phyloP scores from a whole-genome alignment of 805 yeast genomes.

The Cyberlindnera euphorbiae region DNA sequence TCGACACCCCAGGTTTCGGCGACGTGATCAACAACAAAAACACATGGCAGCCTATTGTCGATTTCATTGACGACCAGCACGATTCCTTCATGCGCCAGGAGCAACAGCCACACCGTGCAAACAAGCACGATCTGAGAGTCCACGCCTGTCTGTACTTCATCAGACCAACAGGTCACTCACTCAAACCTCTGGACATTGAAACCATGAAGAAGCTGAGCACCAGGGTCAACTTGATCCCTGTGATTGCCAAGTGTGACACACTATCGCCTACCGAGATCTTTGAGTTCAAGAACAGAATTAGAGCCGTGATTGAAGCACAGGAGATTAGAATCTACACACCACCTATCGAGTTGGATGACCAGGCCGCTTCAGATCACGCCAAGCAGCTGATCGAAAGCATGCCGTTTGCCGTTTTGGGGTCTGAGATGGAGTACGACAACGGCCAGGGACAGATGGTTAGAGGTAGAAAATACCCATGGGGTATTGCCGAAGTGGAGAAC shows the following conservation, averaged over 20 bases:
- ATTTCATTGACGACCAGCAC: slow-evolving; percentile 89
- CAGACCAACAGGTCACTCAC: slow-evolving; percentile 85
- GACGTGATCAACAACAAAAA: slow-evolving; percentile 82
- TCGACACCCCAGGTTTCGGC: slow-evolving; percentile 94
- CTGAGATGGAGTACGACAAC: slow-evolving; percentile 65
- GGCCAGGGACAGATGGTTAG: slow-evolving; percentile 59
- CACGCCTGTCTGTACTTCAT: slow-evolving; percentile 89
- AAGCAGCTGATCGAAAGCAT: slow-evolving; percentile 74
- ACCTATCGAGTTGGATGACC: slow-evolving; percentile 71
- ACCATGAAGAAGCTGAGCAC: slow-evolving; percentile 79
- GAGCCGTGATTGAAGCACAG: slow-evolving; percentile 80
- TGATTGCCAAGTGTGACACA: slow-evolving; percentile 41
- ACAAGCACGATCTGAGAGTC: slow-evolving; percentile 75
- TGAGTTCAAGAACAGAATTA: slow-evolving; percentile 46
- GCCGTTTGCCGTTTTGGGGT: slow-evolving; percentile 84
- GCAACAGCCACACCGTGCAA: slow-evolving; percentile 75
- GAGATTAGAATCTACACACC: slow-evolving; percentile 82
- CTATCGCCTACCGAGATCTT: slow-evolving; percentile 24
- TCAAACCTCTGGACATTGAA: slow-evolving; percentile 83
- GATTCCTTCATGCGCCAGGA: slow-evolving; percentile 87
- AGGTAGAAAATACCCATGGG: slow-evolving; percentile 91
- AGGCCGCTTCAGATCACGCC: slow-evolving; percentile 73
- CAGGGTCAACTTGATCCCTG: slow-evolving; percentile 83
- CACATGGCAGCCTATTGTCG: slow-evolving; percentile 82
- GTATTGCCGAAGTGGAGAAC: slow-evolving; percentile 81